phyloP scores from a whole-genome alignment of 2,329 filamentous ascomycete genomes.

The Didymella segeticola region DNA sequence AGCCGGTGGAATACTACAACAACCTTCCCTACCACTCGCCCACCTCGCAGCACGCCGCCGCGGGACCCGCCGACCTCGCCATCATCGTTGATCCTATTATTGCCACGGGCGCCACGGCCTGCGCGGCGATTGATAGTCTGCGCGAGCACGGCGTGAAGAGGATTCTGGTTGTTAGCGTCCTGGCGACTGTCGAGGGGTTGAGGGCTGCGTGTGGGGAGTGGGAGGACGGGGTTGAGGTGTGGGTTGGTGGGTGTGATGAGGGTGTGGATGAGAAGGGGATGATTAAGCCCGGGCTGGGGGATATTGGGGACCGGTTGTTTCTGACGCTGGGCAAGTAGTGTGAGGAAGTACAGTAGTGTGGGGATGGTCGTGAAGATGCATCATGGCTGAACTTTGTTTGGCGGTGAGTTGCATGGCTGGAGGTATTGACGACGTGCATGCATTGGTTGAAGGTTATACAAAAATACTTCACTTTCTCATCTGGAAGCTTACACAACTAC shows the following conservation, averaged over 20 bases:
- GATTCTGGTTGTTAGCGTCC: conserved; percentile 76
- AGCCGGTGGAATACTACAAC: conserved; percentile 97
- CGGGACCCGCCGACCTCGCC: conserved; percentile 67
- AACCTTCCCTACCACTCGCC: conserved; percentile 80
- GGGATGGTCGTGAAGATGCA: not conserved
- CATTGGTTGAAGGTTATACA: too few relatives aligned
- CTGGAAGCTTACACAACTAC: too few relatives aligned
- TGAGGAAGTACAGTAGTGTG: not conserved
- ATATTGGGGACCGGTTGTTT: conserved; percentile 89
- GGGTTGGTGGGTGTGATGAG: conserved; percentile 80
- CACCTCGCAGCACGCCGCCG: conserved; percentile 49
- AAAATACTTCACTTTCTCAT: too few relatives aligned
- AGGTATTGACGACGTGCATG: too few relatives aligned
- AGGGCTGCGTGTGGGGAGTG: conserved; percentile 75
- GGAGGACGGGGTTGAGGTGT: conserved; percentile 78
- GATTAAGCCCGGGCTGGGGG: conserved; percentile 88
- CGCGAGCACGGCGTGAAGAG: conserved; percentile 89
- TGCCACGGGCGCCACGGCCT: conserved; percentile 88
- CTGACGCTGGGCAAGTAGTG: conserved; percentile 81
- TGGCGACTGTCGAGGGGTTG: conserved; percentile 77
- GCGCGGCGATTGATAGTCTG: conserved; percentile 87
- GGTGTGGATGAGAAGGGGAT: conserved; percentile 80
- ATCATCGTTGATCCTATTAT: conserved; percentile 92
- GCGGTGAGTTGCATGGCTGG: too few relatives aligned
- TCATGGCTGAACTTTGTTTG: too few relatives aligned